Conservation (phyloP, 345 rosid genomes). For the Stellera chamaejasme region DNA sequence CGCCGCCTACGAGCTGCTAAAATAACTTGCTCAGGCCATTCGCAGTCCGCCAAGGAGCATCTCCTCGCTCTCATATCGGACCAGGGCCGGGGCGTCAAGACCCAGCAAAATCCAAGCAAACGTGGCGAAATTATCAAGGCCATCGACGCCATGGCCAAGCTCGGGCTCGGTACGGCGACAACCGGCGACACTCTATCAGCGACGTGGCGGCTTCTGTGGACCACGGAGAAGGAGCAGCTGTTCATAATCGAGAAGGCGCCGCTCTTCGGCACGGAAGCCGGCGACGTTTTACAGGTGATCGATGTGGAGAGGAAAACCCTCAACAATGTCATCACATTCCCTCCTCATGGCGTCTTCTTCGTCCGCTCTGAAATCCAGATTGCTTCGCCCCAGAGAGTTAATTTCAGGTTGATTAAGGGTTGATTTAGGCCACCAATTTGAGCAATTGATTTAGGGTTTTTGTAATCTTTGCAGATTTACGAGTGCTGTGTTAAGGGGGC, state of each 20-base stretch:
- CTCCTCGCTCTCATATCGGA: slow-evolving; percentile 69
- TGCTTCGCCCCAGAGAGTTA: slow-evolving; percentile 68
- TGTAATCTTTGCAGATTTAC: slow-evolving; percentile 38
- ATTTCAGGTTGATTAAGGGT: slow-evolving; percentile 51
- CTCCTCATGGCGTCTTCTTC: slow-evolving; percentile 85
- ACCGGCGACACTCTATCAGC: slow-evolving; percentile 59
- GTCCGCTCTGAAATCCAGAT: slow-evolving; percentile 65
- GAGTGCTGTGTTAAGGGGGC: slow-evolving; percentile 69
- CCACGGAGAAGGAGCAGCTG: slow-evolving; percentile 92
- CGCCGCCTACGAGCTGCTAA: slow-evolving; percentile 1
- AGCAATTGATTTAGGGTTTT: neutral
- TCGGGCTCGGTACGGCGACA: slow-evolving; percentile 48
- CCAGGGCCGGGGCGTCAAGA: slow-evolving; percentile 78
- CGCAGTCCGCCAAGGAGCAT: slow-evolving; percentile 40
- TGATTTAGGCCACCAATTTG: neutral
- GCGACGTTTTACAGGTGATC: slow-evolving; percentile 88
- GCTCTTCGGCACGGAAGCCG: slow-evolving; percentile 61
- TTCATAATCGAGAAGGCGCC: slow-evolving; percentile 82
- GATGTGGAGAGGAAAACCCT: slow-evolving; percentile 52
- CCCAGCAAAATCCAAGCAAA: slow-evolving; percentile 48
- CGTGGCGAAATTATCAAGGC: slow-evolving; percentile 54
- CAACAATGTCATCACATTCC: slow-evolving; percentile 85
- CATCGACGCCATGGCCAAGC: slow-evolving; percentile 50
- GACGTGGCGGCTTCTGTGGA: slow-evolving; percentile 89
- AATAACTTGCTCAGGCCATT: slow-evolving; percentile 30